Percentiles rank a stretch among this genome's conserved stretches.
phyloP scores from a whole-genome alignment of 2,329 filamentous ascomycete species.

The Monilinia polystroma region DNA sequence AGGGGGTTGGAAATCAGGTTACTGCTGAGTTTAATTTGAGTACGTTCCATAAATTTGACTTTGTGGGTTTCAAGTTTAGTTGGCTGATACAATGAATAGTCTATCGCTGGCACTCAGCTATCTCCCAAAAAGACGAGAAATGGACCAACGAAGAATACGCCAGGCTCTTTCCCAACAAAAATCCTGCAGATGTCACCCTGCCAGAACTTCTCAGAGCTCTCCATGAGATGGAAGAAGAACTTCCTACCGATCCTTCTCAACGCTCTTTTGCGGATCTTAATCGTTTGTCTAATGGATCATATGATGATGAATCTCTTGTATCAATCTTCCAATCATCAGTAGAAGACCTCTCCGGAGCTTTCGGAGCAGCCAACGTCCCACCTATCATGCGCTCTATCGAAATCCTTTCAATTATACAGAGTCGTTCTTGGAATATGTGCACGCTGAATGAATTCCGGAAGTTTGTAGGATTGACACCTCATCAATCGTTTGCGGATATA shows the following conservation, averaged over 20 bases:
- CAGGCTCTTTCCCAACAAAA: slow-evolving; percentile 58
- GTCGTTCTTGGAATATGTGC: slow-evolving; percentile 46
- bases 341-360: slow-evolving; percentile 51
- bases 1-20: slow-evolving; percentile 74
- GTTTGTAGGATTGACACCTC: slow-evolving; percentile 51
- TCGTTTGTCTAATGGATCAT: slow-evolving; percentile 65
- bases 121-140: slow-evolving; percentile 69
- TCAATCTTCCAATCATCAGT: slow-evolving; percentile 59
- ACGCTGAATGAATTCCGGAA: slow-evolving; percentile 45
- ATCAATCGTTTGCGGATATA: slow-evolving; percentile 52
- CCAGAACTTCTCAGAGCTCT: slow-evolving; percentile 63
- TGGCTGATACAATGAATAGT: background rate
- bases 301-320: slow-evolving; percentile 74
- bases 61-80: background rate
- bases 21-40: slow-evolving; percentile 82
- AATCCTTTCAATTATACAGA: slow-evolving; percentile 49
- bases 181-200: slow-evolving; percentile 50
- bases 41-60: background rate
- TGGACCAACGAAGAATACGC: slow-evolving; percentile 57
- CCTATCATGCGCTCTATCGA: slow-evolving; percentile 49
- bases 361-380: slow-evolving; percentile 51
- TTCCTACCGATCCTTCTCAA: slow-evolving; percentile 65
- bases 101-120: slow-evolving; percentile 82
- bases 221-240: slow-evolving; percentile 58
- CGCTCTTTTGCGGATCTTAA: slow-evolving; percentile 66